phyloP scores from a whole-genome alignment of 768 basidiomycete species.

The Russula earlei region DNA sequence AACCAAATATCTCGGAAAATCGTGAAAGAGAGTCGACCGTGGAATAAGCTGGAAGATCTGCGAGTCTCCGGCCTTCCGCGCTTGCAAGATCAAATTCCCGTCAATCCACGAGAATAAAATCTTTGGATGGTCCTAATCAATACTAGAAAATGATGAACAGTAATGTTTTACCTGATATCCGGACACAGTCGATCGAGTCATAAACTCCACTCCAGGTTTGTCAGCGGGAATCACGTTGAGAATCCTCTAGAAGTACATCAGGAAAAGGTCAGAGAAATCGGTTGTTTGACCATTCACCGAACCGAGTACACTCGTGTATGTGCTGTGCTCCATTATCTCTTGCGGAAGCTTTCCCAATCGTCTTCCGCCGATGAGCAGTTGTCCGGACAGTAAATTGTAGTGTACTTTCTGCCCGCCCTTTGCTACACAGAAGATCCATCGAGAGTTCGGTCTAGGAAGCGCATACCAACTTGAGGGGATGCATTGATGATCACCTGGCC shows the following conservation, averaged over 20 bases:
- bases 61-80: not conserved
- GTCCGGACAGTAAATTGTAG: conserved; percentile 34
- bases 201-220: not conserved
- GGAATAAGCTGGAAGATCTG: conserved; percentile 28
- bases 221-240: conserved; percentile 6
- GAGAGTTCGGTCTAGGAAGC: not conserved
- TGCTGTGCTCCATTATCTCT: conserved; percentile 26
- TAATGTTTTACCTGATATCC: not conserved
- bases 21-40: conserved; percentile 20
- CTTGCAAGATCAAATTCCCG: not conserved
- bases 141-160: not conserved
- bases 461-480: not conserved
- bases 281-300: conserved; percentile 19
- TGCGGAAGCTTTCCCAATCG: conserved; percentile 32
- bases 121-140: not conserved
- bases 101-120: not conserved
- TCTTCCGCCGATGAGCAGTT: conserved; percentile 34
- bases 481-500: not conserved
- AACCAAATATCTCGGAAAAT: conserved; percentile 27
- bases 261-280: not conserved
- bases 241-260: not conserved
- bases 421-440: not conserved
- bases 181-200: conserved; percentile 1
- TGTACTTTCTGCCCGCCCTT: conserved; percentile 21
- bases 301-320: conserved; percentile 32